Evolutionary conservation across 495 filamentous ascomycete genomes (phyloP), one percentile per base, ranked within the genome.

Genomic region (Neurospora sp.): DNA sequence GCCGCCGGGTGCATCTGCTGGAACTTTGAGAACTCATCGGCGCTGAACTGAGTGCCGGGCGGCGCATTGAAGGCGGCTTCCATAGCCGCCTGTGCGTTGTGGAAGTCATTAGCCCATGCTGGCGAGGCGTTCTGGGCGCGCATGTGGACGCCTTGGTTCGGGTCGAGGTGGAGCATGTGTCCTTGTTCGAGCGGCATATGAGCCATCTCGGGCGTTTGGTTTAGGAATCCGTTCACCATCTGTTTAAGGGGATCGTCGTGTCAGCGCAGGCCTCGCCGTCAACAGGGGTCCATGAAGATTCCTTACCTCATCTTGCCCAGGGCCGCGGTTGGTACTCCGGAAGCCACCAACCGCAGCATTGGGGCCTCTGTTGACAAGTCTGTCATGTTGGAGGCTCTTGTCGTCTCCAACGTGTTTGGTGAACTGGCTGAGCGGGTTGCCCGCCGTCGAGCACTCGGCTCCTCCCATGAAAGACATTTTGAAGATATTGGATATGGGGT

Each of bases 361-460:
- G 1, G 91, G 88, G 38, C 90, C 89, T 70, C 90, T 83, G 75
- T 92, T 92, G 42, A 91, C 90, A 73, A 98, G 85, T 46, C 96
- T 86, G 82, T 99, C 96, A 76, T 94, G 88, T 80, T 98, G 95
- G 71, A 97, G 87, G 38, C 91, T 93, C 83, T 94, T 97, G 85
- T 98, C 96, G 84, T 97, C 93, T 77, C 93, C 90, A 70, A 94
- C 92, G 79, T 97, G 93, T 80, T 98, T 99, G 39, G 92, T 91
- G 80, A 99, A 97, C 87, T 98, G 96, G 77, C 91, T 93, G 72
- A 99, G 90, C 71, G 96, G 96, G 82, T 98, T 99, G 77, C 90
- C 93, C 71, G 92, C 94, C 53, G 96, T 97, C 68, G 96, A 98
- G 86, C 96, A 99, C 83, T 98, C 96, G 75, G 94, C 92, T 76